These are phyloP conservation scores for Trichoderma atroviride DNA, from an alignment of 2,329 filamentous ascomycete genomes.

Conservation along the genomic window DNA sequence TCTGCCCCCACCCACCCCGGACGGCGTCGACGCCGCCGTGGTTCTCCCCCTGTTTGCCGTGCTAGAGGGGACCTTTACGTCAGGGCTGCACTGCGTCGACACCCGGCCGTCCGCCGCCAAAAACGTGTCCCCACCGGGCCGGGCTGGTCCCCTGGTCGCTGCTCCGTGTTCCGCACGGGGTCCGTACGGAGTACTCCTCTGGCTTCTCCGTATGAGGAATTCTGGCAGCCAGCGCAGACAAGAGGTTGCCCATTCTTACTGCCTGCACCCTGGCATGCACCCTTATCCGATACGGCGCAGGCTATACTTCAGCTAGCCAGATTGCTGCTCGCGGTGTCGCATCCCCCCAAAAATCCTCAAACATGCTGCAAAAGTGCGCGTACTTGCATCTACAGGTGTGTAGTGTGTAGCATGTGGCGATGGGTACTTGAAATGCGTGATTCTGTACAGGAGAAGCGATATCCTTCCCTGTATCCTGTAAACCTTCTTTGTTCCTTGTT, in stretches of 20 bases:
- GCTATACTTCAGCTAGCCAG: conserved; percentile 1
- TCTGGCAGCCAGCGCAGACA: background rate
- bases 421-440: background rate
- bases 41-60: conserved; percentile 11
- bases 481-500: background rate
- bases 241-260: background rate
- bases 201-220: conserved; percentile 24
- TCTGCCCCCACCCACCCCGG: conserved; percentile 12
- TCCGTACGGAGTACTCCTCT: conserved; percentile 27
- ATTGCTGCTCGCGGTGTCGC: background rate
- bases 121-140: conserved; percentile 23
- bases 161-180: conserved; percentile 25
- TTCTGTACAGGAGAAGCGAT: background rate
- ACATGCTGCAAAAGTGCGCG: background rate
- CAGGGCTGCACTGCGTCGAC: conserved; percentile 27
- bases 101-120: conserved; percentile 26
- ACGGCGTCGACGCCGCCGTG: conserved; percentile 19
- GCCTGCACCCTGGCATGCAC: conserved; percentile 10
- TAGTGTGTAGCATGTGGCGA: background rate
- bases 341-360: background rate
- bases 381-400: background rate
- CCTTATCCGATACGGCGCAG: conserved; percentile 22
- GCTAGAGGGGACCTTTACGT: conserved; percentile 23
- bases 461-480: background rate
- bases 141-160: conserved; percentile 19